Percentiles rank a stretch among this genome's conserved stretches.
These are phyloP conservation scores for Opeltia flavorubescens DNA, from an alignment of 495 filamentous ascomycete genomes.

Conservation along the genomic window DNA sequence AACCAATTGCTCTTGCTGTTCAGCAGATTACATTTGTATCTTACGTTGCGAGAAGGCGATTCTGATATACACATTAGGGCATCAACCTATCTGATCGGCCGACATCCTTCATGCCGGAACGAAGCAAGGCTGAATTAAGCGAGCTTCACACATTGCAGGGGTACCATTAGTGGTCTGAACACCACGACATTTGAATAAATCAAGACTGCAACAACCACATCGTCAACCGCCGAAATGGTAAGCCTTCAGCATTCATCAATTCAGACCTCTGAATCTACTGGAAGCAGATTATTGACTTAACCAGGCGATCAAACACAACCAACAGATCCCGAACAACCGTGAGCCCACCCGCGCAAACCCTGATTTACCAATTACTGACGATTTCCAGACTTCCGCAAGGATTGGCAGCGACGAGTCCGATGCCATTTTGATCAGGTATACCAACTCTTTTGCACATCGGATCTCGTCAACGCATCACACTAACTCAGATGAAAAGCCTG, in stretches of 20 bases:
- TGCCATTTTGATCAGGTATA: constrained; percentile 98
- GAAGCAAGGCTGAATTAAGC: background rate
- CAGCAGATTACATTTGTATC: no score
- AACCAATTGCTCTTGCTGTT: no score
- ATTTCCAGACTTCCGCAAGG: constrained; percentile 90
- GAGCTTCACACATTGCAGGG: background rate
- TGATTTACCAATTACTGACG: constrained; percentile 13
- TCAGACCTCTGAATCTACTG: background rate
- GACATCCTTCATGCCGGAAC: no score
- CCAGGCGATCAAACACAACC: constrained; percentile 98
- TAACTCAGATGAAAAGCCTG: constrained; percentile 47
- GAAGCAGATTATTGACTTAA: constrained; percentile 7
- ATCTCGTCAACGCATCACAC: background rate
- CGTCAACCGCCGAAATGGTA: constrained; percentile 54
- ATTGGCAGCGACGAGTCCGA: constrained; percentile 97
- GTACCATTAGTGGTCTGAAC: constrained; percentile 1
- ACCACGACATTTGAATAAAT: constrained; percentile 17
- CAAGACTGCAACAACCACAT: constrained; percentile 40
- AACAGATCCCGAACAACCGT: constrained; percentile 97
- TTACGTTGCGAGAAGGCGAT: no score
- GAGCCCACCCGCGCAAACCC: constrained; percentile 26
- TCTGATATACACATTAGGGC: no score
- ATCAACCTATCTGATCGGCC: no score
- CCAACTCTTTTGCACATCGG: constrained; percentile 22
- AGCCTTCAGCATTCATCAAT: constrained; percentile 19